Evolutionary conservation across 2,329 filamentous ascomycete species (phyloP).

Genomic region (Hymenoscyphus repandus): DNA sequence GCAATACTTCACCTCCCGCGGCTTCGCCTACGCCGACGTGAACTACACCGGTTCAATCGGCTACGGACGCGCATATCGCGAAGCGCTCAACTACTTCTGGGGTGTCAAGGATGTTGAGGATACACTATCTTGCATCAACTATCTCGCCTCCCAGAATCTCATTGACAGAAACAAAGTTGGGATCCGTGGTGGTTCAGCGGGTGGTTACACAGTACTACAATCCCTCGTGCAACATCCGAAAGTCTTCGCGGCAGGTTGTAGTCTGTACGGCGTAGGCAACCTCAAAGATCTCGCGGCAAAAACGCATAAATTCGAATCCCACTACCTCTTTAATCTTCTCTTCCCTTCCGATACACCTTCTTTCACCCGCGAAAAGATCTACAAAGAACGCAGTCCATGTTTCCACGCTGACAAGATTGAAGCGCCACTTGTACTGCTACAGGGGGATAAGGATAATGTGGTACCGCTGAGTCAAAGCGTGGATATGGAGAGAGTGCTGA

Average conservation of each 20-base stretch:
- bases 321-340: constrained; percentile 44
- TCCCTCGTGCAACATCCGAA: constrained; percentile 41
- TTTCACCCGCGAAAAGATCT: constrained; percentile 38
- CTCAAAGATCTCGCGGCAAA: constrained; percentile 40
- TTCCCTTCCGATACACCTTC: constrained; percentile 32
- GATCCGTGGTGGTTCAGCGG: constrained; percentile 46
- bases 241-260: constrained; percentile 45
- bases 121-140: constrained; percentile 40
- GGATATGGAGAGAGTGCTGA: constrained; percentile 44
- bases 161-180: constrained; percentile 35
- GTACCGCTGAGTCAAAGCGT: constrained; percentile 53
- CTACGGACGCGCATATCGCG: constrained; percentile 45
- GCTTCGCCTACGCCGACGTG: constrained; percentile 45
- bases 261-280: constrained; percentile 47
- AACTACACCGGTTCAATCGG: constrained; percentile 50
- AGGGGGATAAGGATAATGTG: constrained; percentile 50
- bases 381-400: constrained; percentile 43
- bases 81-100: constrained; percentile 44
- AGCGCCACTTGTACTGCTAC: constrained; percentile 49
- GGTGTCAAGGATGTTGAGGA: constrained; percentile 47
- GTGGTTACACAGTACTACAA: constrained; percentile 49
- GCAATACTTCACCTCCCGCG: constrained; percentile 50
- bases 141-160: constrained; percentile 35
- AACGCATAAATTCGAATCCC: constrained; percentile 53
- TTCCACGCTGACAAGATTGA: constrained; percentile 43